phyloP scores from a whole-genome alignment of 2,329 filamentous ascomycete species.

The Fusarium xylarioides region DNA sequence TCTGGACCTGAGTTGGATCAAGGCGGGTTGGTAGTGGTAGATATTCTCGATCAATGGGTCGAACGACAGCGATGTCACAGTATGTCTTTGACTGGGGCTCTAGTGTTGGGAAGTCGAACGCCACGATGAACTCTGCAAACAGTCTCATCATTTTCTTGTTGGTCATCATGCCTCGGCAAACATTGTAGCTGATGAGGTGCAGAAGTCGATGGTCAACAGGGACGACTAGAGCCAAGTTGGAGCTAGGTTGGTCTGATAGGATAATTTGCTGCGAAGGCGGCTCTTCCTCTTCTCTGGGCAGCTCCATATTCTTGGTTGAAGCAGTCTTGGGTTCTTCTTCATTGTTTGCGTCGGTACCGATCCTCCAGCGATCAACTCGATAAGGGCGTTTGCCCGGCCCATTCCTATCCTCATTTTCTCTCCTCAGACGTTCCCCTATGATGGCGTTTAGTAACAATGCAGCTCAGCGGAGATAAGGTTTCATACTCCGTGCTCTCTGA shows the following conservation, averaged over 20 bases:
- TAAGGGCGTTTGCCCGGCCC: not conserved
- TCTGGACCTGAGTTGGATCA: constrained; percentile 28
- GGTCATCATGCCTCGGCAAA: constrained; percentile 12
- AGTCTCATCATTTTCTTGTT: constrained; percentile 14
- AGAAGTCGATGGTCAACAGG: constrained; percentile 16
- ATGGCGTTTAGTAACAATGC: not conserved
- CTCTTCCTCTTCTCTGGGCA: not conserved
- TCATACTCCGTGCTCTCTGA: constrained; percentile 29
- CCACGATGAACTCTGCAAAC: not conserved
- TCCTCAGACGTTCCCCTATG: not conserved
- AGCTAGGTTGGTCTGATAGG: accelerated
- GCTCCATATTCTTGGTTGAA: accelerated
- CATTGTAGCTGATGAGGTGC: constrained; percentile 21
- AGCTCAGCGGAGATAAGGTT: not conserved
- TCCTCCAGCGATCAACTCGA: constrained; percentile 23
- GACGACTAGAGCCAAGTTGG: not conserved
- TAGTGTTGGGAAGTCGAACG: not conserved
- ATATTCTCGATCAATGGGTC: not conserved
- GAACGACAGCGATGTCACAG: not conserved
- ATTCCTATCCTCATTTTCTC: not conserved
- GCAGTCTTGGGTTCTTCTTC: not conserved
- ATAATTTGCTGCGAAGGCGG: too few relatives aligned
- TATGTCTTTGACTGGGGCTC: not conserved
- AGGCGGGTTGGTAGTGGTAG: constrained; percentile 11
- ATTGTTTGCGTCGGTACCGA: not conserved